Evolutionary conservation across 345 rosid species (phyloP), one percentile per base, ranked within the genome.

Genomic region (Hypericum androsaemum): DNA sequence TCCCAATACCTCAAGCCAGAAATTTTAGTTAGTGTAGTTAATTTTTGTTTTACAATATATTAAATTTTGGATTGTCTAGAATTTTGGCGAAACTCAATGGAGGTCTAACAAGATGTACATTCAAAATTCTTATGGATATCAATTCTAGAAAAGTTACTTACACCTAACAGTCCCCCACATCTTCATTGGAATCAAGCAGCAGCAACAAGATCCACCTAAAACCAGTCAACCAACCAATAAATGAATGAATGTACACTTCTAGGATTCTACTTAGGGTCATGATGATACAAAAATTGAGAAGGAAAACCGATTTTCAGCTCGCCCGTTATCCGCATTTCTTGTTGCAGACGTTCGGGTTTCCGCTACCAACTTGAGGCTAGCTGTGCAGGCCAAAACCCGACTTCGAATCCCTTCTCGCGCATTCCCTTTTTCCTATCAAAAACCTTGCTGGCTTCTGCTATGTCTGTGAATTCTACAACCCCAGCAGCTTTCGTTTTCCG

Each of bases 161-260:
- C 32, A 22, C 32, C 32, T 22, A 22, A 2, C 8, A 8, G 11
- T 15, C 44, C 43, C 53, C 50, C 28, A 28, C 16, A 56, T 17
- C 69, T 57, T 55, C 49, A 55, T 51, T 38, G 52, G 52, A 39
- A 12, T 40, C 68, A 52, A 52, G 61, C 61, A 52, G 43, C 48
- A 6, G 58, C 63, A 57, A 50, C 58, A 36, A 41, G 61, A 57
- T 38, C 61, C 47, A 44, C 50, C 50, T 32, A 39, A 47, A 38
- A 61, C 67, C 73, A 62, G 68, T 63, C 53, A 74, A 80, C 76
- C 69, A 77, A 80, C 76, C 69, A 77, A 80, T 72, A 62, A 74
- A 76, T 54, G 73, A 74, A 76, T 54, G 73, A 80, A 76, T 67
- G 51, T 56, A 65, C 38, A 12, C 65, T 50, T 58, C 77, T 67